Base-by-base conservation (phyloP, 805 yeast species). In the Kuraishia floccosa region DNA sequence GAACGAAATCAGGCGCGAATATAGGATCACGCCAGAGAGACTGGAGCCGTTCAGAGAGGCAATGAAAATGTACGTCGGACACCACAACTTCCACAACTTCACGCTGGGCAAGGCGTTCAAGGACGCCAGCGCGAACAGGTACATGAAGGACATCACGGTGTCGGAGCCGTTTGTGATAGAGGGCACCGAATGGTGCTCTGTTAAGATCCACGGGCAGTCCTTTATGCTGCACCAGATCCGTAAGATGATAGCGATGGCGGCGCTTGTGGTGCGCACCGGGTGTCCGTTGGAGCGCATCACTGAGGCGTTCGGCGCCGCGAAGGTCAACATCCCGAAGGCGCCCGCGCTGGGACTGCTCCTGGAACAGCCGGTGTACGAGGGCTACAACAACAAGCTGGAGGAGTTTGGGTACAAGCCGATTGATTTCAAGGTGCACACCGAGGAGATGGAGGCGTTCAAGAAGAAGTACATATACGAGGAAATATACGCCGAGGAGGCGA, bases 151-250 rank as follows among this genome's bases (percentile, higher is more conserved):
- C 13, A 66, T 89, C 30, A 65, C 69, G 1, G 94, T 85, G 0
- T 71, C 86, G 12, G 93, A 83, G 2, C 97, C 97, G 2, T 83
- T 85, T 52, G 78, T 85, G 31, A 87, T 89, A 41, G 83, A 87
- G 47, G 86, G 83, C 28, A 86, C 96, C 5, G 97, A 91, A 50
- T 91, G 98, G 98, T 69, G 84, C 2, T 83, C 95, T 2, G 79
- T 91, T 47, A 87, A 89, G 60, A 84, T 91, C 41, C 98, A 91
- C 53, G 98, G 98, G 6, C 98, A 91, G 58, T 84, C 96, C 3
- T 91, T 91, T 56, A 91, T 91, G 97, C 66, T 91, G 39, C 97
- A 89, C 58, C 98, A 89, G 65, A 91, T 91, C 49, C 76, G 98
- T 51, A 91, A 91, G 52, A 91, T 91, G 97, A 84, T 91, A 36